Evolutionary conservation across 495 filamentous ascomycete genomes (phyloP), one percentile per base, ranked within the genome.

Genomic region (Hyaloscypha finlandica): DNA sequence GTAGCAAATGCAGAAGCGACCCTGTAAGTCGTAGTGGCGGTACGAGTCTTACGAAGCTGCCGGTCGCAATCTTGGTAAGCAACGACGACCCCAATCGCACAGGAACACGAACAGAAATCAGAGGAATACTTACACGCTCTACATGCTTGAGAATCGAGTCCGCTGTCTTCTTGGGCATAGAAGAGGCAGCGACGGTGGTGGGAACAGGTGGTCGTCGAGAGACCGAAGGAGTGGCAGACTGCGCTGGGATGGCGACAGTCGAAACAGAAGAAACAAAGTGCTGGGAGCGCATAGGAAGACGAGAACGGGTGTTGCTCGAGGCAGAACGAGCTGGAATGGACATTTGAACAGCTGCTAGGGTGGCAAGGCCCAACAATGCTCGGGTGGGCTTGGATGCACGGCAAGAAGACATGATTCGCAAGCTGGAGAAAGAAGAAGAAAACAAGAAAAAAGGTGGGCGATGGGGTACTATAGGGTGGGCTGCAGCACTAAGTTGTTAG

Each of bases 21-120:
- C 53, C 30, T 29, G 22, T 32, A 32, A 56, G 30, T 56, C 20
- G 53, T 11, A 6, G 19, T 22, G 53, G 30, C 53, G 53, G 53
- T 8, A n/a, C 53, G 53, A 32, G 53, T 56, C 53, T 56, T 56
- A 30, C 53, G 53, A 56, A 56, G 53, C 53, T 56, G 53, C 9
- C 42, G 42, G 42, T 48, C 42, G 42, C 42, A 48, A 48, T 48
- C 11, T 48, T 2, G 9, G 42, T 48, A 0, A 48, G 42, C 3
- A 12, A 48, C 42, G 42, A 48, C 42, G 42, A 48, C 42, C 42
- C 16, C 42, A 48, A 19, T 37, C 14, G 16, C 4, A 48, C 11
- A 48, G 42, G 42, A 48, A 48, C 42, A 48, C 9, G 4, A 48
- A 48, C 3, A 48, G 8, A 19, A 14, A 16, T 48, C 11, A 48